Base-by-base conservation (phyloP, 176 grass and related monocot species). In the Chrysopogon serrulatus region DNA sequence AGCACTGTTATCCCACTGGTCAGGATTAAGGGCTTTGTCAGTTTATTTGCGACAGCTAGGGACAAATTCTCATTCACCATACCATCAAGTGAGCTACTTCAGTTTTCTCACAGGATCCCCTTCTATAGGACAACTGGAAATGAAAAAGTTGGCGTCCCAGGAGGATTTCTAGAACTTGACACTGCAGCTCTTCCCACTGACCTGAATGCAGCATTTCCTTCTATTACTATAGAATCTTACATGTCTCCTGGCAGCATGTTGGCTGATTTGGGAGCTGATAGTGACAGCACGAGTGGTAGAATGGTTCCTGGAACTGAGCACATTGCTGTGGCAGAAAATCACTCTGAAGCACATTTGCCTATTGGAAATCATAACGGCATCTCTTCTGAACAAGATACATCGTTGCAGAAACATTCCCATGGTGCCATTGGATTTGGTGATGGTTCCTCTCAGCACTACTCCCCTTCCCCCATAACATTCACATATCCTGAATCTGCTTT, bases 141-240 rank as follows among this genome's bases (percentile, higher is more conserved):
- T 44, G 90, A 97, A 82, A 94, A 90, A 49, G 86, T 84, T 63
- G 91, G 87, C 49, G n/a, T 92, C 74, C 91, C 91, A 62, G 79
- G 80, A 92, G 92, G 92, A 65, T 94, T 86, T 84, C 44, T 97
- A 36, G 87, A 94, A 87, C 91, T 97, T 26, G 94, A 97, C 79
- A 70, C 85, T 35, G 87, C 86, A 79, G 87, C 85, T 78, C 94
- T 97, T 45, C 94, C 92, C 13, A 73, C 23, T 71, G 83, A 97
- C 72, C 85, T 90, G 73, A 64, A 86, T 73, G 67, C 65, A 27
- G 39, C 82, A 42, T 97, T 97, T 86, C 76, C 71, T 79, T 88
- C 85, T 44, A 62, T 90, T 77, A 34, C 78, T 78, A 76, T 79
- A 4, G 74, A 86, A 48, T 83, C 68, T 51, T 66, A 80, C 77